A percentile compares a stretch with the other conserved stretches of the same genome.
phyloP scores from a whole-genome alignment of 805 yeast genomes.

The Nematodospora valgi region DNA sequence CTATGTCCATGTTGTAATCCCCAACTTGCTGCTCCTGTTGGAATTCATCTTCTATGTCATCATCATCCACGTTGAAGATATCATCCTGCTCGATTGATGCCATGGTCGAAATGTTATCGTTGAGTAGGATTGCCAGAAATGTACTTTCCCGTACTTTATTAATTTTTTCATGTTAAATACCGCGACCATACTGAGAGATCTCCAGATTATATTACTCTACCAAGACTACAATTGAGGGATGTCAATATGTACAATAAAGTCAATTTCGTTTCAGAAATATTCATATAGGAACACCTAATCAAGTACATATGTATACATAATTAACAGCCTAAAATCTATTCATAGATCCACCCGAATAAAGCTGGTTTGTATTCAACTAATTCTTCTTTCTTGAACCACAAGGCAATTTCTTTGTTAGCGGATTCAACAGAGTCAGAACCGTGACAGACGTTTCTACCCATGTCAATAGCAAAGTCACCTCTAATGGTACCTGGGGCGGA shows the following conservation, averaged over 20 bases:
- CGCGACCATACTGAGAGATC: too few species aligned
- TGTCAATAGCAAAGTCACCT: slow-evolving; percentile 97
- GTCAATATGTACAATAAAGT: too few species aligned
- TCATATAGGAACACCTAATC: too few species aligned
- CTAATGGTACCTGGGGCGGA: slow-evolving; percentile 99
- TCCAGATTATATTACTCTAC: too few species aligned
- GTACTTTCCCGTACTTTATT: too few species aligned
- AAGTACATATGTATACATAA: too few species aligned
- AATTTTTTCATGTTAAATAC: too few species aligned
- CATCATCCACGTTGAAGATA: slow-evolving; percentile 18
- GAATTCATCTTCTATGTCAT: slow-evolving; percentile 15
- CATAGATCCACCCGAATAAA: slow-evolving; percentile 88
- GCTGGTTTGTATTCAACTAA: slow-evolving; percentile 88
- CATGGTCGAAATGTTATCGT: slow-evolving; percentile 5
- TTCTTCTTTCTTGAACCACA: slow-evolving; percentile 99
- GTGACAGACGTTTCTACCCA: slow-evolving; percentile 99
- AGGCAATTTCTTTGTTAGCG: slow-evolving; percentile 91
- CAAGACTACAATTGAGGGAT: too few species aligned
- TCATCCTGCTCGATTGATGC: slow-evolving; percentile 23
- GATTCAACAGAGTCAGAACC: slow-evolving; percentile 99
- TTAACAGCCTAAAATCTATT: slow-evolving; percentile 42
- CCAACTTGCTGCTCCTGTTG: slow-evolving; percentile 12
- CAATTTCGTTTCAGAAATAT: too few species aligned
- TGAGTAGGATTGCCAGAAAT: too few species aligned
- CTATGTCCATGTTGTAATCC: slow-evolving; percentile 6